These are phyloP conservation scores for Grosmannia huntii DNA, from an alignment of 2,329 filamentous ascomycete genomes.

Conservation along the genomic window DNA sequence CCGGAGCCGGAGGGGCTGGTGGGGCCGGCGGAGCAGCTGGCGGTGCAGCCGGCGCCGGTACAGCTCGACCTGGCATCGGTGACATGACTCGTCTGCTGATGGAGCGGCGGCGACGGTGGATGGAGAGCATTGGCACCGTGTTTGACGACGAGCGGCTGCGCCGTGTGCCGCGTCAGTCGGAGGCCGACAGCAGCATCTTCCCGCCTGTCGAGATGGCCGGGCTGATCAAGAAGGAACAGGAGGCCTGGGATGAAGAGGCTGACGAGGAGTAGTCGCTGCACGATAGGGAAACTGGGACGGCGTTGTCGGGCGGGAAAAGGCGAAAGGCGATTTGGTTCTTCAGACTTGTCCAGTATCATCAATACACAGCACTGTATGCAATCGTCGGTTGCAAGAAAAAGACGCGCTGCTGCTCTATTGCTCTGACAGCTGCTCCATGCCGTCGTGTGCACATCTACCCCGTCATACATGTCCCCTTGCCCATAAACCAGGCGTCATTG, in stretches of 20 bases:
- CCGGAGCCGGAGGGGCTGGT: constrained; percentile 46
- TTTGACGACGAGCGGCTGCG: constrained; percentile 72
- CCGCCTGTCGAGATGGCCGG: constrained; percentile 58
- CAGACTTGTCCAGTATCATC: no score
- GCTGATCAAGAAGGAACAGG: constrained; percentile 61
- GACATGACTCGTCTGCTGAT: constrained; percentile 85
- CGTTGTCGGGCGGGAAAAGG: no score
- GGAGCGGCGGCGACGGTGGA: constrained; percentile 83
- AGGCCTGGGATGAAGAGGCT: constrained; percentile 70
- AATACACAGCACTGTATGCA: no score
- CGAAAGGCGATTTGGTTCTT: no score
- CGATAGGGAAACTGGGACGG: no score
- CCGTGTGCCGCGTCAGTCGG: constrained; percentile 53
- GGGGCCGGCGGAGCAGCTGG: constrained; percentile 4
- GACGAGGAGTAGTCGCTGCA: constrained; percentile 40
- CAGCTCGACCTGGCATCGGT: constrained; percentile 68
- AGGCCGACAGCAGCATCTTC: constrained; percentile 61
- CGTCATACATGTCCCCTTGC: neutral
- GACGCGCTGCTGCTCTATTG: no score
- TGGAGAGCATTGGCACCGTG: constrained; percentile 77
- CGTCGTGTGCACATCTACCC: neutral
- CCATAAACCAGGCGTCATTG: neutral
- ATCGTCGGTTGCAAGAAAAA: no score
- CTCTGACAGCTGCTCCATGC: neutral
- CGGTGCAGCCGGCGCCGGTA: constrained; percentile 33